phyloP scores from a whole-genome alignment of 768 basidiomycete genomes.

The Trametes meyenii region DNA sequence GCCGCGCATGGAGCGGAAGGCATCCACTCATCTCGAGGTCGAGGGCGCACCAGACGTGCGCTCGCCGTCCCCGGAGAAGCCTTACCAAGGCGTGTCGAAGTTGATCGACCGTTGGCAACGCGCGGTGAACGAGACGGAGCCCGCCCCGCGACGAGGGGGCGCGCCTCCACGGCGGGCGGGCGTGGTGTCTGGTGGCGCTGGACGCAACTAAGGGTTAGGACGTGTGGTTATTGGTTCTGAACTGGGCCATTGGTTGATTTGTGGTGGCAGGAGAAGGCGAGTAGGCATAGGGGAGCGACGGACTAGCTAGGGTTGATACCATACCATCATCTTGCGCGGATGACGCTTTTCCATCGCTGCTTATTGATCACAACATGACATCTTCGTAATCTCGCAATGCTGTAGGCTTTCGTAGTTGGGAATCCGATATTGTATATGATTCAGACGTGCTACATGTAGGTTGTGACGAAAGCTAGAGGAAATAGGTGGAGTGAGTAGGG shows the following conservation, averaged over 20 bases:
- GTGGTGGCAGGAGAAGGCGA: not conserved
- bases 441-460: constrained; percentile 10
- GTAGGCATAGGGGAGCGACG: not conserved
- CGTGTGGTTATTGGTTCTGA: too few relatives aligned
- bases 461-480: not conserved
- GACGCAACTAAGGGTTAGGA: constrained; percentile 6
- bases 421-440: constrained; percentile 11
- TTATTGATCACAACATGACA: not conserved
- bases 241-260: too few relatives aligned
- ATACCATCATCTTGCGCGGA: not conserved
- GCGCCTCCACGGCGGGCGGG: constrained; percentile 22
- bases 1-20: constrained; percentile 18
- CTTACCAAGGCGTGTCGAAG: constrained; percentile 82
- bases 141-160: constrained; percentile 14
- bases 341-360: not conserved
- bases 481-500: not conserved
- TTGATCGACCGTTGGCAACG: constrained; percentile 89
- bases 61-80: constrained; percentile 72
- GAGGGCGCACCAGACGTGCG: constrained; percentile 28
- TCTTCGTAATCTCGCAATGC: constrained; percentile 8
- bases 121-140: constrained; percentile 52
- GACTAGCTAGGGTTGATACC: constrained; percentile 8
- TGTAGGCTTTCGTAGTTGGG: constrained; percentile 5
- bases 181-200: constrained; percentile 18
- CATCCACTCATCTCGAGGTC: constrained; percentile 7